Conservation (phyloP, 1,284 basidiomycete species). For the Ganoderma sinense region DNA sequence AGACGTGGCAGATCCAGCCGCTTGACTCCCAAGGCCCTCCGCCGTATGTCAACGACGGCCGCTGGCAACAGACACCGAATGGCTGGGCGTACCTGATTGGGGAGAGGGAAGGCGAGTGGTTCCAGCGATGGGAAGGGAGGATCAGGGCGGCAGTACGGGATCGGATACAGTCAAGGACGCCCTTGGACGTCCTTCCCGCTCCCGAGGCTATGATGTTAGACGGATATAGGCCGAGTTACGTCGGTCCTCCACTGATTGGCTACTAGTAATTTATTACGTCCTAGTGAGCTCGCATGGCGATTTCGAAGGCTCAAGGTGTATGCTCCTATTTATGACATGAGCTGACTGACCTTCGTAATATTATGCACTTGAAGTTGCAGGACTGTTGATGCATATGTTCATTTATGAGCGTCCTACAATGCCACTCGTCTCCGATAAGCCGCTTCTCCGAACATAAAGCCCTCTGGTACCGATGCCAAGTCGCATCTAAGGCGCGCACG, state of each 20-base stretch:
- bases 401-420: no score
- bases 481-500: not conserved
- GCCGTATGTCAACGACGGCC: slow-evolving; percentile 27
- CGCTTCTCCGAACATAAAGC: no score
- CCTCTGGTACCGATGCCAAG: not conserved
- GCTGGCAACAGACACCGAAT: slow-evolving; percentile 40
- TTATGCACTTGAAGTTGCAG: no score
- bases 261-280: not conserved
- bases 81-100: slow-evolving; percentile 55
- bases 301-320: no score
- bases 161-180: slow-evolving; percentile 37
- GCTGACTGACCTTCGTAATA: no score
- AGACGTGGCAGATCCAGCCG: slow-evolving; percentile 47
- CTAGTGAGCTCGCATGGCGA: not conserved
- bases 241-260: not conserved
- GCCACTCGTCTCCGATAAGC: no score
- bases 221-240: slow-evolving; percentile 38
- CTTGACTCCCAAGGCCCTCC: slow-evolving; percentile 26
- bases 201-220: slow-evolving; percentile 35
- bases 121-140: slow-evolving; percentile 74
- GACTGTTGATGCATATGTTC: no score
- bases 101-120: slow-evolving; percentile 78
- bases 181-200: slow-evolving; percentile 32
- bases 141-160: slow-evolving; percentile 49
- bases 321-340: not conserved